Percentiles rank a stretch among this genome's conserved stretches.
These are phyloP conservation scores for Plasmodium blacklocki DNA, from an alignment of 169 alveolate species.

Conservation along the genomic window DNA sequence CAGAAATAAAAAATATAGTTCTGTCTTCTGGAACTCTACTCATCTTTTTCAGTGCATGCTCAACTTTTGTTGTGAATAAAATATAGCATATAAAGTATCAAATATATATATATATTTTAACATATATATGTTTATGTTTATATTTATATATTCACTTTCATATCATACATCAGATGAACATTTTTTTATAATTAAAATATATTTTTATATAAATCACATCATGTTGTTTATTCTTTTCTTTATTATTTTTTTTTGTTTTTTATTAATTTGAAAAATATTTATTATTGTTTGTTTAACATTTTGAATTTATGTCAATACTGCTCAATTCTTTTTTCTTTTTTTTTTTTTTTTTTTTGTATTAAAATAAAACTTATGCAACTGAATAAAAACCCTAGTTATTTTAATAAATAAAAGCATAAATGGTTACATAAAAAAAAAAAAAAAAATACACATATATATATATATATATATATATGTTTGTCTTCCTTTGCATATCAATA, in stretches of 20 bases:
- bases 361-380: no score
- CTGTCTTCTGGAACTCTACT: conserved; percentile 53
- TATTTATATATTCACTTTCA: not conserved
- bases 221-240: not conserved
- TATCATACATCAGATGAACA: not conserved
- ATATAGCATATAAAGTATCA: not conserved
- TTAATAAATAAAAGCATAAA: no score
- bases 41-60: conserved; percentile 44
- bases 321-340: no score
- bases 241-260: not conserved
- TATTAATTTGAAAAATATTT: not conserved
- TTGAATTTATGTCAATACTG: no score
- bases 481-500: no score
- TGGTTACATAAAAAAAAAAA: no score
- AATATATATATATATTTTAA: not conserved
- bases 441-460: no score
- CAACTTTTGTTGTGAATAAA: conserved; percentile 21
- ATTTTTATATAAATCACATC: not conserved
- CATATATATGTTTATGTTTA: conserved; percentile 1
- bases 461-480: no score
- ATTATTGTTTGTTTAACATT: no score
- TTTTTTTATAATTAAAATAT: not conserved
- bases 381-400: no score
- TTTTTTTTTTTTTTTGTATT: no score
- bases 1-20: conserved; percentile 37